Conservation (phyloP, 495 filamentous ascomycete species). For the Penicillium nucicola region DNA sequence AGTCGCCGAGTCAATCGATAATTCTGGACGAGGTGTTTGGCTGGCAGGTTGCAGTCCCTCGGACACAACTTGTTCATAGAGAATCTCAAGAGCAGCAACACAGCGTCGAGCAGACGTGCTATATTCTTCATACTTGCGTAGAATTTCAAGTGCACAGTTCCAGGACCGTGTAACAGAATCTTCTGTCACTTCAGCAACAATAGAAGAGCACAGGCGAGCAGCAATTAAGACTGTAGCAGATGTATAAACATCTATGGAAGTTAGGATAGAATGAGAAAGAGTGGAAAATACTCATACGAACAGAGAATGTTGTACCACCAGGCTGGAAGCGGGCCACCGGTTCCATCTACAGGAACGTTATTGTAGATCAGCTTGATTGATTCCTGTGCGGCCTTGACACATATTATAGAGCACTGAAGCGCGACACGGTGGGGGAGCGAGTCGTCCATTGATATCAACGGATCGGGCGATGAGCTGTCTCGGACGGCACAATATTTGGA, state of each 20-base stretch:
- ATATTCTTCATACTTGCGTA: slow-evolving; percentile 34
- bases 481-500: slow-evolving; percentile 36
- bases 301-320: slow-evolving; percentile 45
- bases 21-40: not conserved
- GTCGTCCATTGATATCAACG: slow-evolving; percentile 25
- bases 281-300: slow-evolving; percentile 3
- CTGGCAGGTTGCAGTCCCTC: slow-evolving; percentile 10
- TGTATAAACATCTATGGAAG: slow-evolving; percentile 30
- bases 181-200: slow-evolving; percentile 28
- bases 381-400: slow-evolving; percentile 36
- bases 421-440: slow-evolving; percentile 37
- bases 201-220: slow-evolving; percentile 27
- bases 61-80: slow-evolving; percentile 32
- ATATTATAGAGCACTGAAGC: slow-evolving; percentile 36
- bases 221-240: slow-evolving; percentile 40
- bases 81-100: slow-evolving; percentile 37
- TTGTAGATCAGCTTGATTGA: slow-evolving; percentile 31
- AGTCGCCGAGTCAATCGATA: not conserved
- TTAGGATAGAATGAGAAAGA: not conserved
- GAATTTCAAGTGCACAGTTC: slow-evolving; percentile 31
- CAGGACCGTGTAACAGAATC: slow-evolving; percentile 26
- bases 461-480: slow-evolving; percentile 18
- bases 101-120: slow-evolving; percentile 35
- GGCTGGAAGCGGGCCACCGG: slow-evolving; percentile 33
- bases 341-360: slow-evolving; percentile 32